phyloP scores from a whole-genome alignment of 345 rosid species.

The Pelargonium nanum region DNA sequence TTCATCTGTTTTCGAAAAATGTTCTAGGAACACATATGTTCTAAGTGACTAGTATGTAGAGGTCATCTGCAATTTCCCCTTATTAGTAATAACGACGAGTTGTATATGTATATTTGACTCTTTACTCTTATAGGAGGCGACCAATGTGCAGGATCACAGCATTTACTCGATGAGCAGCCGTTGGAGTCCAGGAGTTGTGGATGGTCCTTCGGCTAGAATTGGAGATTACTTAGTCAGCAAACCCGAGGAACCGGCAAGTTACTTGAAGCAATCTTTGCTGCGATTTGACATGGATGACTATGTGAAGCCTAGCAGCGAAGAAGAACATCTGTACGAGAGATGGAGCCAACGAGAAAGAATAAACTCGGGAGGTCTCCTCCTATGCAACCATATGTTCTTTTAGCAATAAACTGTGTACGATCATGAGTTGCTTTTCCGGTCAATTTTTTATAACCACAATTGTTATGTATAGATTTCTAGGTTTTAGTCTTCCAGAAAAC shows the following conservation, averaged over 20 bases:
- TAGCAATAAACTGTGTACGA: constrained; percentile 2
- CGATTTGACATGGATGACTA: constrained; percentile 49
- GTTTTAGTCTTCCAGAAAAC: not conserved
- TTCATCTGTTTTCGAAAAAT: too few relatives aligned
- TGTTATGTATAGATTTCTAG: not conserved
- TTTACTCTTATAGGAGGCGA: constrained; percentile 10
- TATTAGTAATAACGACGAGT: too few relatives aligned
- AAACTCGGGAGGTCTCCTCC: constrained; percentile 51
- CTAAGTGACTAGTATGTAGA: too few relatives aligned
- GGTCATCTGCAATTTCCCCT: too few relatives aligned
- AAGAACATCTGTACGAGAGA: constrained; percentile 47
- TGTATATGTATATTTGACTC: too few relatives aligned
- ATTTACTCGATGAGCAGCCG: constrained; percentile 45
- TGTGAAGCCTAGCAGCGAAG: constrained; percentile 36
- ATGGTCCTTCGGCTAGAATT: constrained; percentile 16
- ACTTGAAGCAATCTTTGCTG: not conserved
- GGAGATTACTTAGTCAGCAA: constrained; percentile 19
- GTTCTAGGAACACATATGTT: too few relatives aligned
- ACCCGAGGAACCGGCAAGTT: constrained; percentile 18
- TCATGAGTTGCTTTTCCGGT: not conserved
- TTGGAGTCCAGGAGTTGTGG: constrained; percentile 47
- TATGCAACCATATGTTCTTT: constrained; percentile 40
- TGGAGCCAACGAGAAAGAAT: constrained; percentile 65
- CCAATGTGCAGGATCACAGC: not conserved
- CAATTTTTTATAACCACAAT: not conserved